Base-by-base conservation (phyloP, 1,284 basidiomycete species). In the Sanghuangporus weigelae region DNA sequence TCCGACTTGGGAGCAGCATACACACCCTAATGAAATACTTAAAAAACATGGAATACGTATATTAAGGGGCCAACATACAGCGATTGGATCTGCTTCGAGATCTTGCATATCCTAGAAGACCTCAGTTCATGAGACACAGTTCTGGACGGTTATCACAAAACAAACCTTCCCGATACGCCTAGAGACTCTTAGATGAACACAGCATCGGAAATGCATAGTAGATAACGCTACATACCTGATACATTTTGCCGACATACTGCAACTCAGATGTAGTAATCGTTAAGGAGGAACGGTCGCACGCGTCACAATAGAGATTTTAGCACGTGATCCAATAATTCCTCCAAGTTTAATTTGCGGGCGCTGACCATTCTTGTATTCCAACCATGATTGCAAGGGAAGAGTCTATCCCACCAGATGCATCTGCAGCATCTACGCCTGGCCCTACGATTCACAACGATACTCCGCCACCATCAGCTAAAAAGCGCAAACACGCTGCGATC, bases 91-190 rank as follows among this genome's bases (percentile, higher is more conserved):
- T 63, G 75, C 79, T 55, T 74, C 75, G 67, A 92, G 77, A 68
- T 87, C 84, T 62, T 68, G 74, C 59, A 89, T 71, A 78, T 91
- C 89, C 89, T 91, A 68, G 44, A 11, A 40, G 26, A 35, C 14
- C 39, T 36, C 53, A n/a, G 31, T 31, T 54, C 23, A 38, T 6
- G 36, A 54, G 8, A 35, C 16, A 16, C 53, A 26, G 2, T 12
- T 0, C 35, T n/a, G 5, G 31, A 49, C 14, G 36, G 5, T 11
- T 5, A 26, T 51, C 26, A 2, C 7, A 23, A 31, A 31, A 31
- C 49, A 51, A 23, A 89, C 88, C 78, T 86, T 89, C 70, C 88
- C 85, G 39, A 90, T 86, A 56, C 88, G 87, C 66, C 88, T 90
- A 67, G 26, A 65, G 58, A 6, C 8, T 16, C 11, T 31, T 23